Base-by-base conservation (phyloP, 1,139 yeast species). In the Sugiyamaella xylanicola region DNA sequence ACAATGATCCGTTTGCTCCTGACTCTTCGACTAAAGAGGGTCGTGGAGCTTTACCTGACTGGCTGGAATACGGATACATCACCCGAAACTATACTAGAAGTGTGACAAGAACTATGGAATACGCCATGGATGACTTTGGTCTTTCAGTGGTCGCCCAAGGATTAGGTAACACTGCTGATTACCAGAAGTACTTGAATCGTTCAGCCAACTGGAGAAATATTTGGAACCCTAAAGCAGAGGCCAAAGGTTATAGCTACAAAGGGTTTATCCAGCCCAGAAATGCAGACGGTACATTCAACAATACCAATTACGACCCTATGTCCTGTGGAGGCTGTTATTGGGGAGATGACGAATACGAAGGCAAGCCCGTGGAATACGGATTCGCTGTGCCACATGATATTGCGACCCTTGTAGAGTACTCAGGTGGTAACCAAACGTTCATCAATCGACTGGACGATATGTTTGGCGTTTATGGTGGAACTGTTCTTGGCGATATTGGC, bases 121-220 rank as follows among this genome's bases (percentile, higher is more conserved):
- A 73, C 57, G 63, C 77, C 2, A 74, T 74, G 61, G 72, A 75
- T 58, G 78, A 74, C 57, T 75, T 64, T 62, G 74, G 74, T 0
- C 59, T 75, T 20, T 64, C 72, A 9, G 74, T 71, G 22, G 74
- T 74, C 13, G 77, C 78, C 7, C 56, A 66, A 40, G 75, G 74
- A 1, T 60, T 74, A 36, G 71, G 71, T 3, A 60, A 64, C 19
- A 29, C 56, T 3, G 58, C 61, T 2, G 72, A 68, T 25, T 63
- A 68, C 56, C 58, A 66, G 15, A 71, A 71, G 56, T 75, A 75
- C 57, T 65, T 73, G 56, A 59, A 65, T 22, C 63, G 78, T 35
- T 72, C 77, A 3, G 64, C 74, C 2, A 66, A 71, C 55, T 75
- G 78, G 78, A 72, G 72, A 59, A 68, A 74, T 51, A 62, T 75